Conservation (phyloP, 2,329 filamentous ascomycete species). For the Dactylellina haptotyla region DNA sequence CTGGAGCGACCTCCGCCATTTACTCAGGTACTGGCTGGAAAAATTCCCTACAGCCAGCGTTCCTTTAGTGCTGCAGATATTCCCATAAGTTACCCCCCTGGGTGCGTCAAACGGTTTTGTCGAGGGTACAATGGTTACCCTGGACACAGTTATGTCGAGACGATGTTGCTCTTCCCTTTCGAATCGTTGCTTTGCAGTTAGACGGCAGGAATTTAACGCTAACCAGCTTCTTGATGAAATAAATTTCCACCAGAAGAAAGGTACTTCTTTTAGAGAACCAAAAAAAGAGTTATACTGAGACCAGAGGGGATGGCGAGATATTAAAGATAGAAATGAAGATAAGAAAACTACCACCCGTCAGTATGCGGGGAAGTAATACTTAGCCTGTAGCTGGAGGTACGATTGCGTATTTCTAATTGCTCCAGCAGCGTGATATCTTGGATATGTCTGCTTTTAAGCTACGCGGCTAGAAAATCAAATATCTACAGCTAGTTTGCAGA, state of each 20-base stretch:
- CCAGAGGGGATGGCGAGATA: conserved; percentile 12
- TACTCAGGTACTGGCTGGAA: conserved; percentile 52
- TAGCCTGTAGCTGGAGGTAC: conserved; percentile 43
- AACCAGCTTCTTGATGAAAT: conserved; percentile 13
- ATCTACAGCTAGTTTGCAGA: conserved; percentile 51
- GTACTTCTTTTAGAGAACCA: too few species aligned
- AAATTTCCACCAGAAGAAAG: conserved; percentile 21
- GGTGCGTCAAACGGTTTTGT: conserved; percentile 38
- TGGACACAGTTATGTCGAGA: conserved; percentile 18
- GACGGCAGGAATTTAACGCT: conserved; percentile 17
- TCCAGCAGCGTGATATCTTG: conserved; percentile 35
- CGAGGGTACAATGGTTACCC: conserved; percentile 18
- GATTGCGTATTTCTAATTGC: conserved; percentile 33
- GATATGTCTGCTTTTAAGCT: conserved; percentile 47
- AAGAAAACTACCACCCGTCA: conserved; percentile 28
- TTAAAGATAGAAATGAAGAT: conserved; percentile 18
- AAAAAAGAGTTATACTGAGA: too few species aligned
- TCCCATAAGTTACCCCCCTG: conserved; percentile 25
- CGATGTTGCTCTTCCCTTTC: conserved; percentile 13
- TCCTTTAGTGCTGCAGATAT: conserved; percentile 44
- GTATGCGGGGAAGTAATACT: conserved; percentile 54
- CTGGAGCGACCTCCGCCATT: conserved; percentile 54
- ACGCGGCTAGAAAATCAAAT: conserved; percentile 50
- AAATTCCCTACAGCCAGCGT: conserved; percentile 45
- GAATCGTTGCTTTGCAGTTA: conserved; percentile 13